Conservation (phyloP, 1,139 yeast genomes). For the Pichia sp. region DNA sequence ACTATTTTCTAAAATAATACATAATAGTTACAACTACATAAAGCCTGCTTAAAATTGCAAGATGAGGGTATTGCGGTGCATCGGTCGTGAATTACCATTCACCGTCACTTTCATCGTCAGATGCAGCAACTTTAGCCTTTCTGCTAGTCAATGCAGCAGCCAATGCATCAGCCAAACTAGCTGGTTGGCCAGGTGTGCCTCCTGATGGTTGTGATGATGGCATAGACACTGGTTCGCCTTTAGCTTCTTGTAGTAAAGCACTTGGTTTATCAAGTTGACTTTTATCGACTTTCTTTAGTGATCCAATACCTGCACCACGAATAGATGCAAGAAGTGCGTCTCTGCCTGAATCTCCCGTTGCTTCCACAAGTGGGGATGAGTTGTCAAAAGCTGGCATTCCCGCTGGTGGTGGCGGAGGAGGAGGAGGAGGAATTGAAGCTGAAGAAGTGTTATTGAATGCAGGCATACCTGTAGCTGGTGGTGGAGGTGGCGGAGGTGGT, state of each 20-base stretch:
- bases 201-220: constrained; percentile 24
- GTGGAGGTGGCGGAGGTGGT: constrained; percentile 28
- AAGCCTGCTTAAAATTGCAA: background rate
- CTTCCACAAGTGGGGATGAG: constrained; percentile 16
- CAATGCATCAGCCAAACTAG: constrained; percentile 41
- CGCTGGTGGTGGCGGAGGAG: constrained; percentile 22
- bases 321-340: constrained; percentile 87
- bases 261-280: constrained; percentile 75
- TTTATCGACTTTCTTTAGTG: constrained; percentile 73
- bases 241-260: constrained; percentile 62
- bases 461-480: constrained; percentile 28
- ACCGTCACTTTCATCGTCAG: constrained; percentile 82
- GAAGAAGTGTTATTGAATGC: too few relatives aligned
- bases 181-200: constrained; percentile 40
- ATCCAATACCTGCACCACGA: constrained; percentile 65
- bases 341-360: constrained; percentile 46
- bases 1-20: background rate
- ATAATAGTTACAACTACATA: background rate
- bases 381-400: constrained; percentile 14
- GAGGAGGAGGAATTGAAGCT: too few relatives aligned
- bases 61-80: constrained; percentile 34
- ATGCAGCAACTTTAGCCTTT: constrained; percentile 73
- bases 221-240: constrained; percentile 42
- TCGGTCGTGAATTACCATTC: constrained; percentile 37
- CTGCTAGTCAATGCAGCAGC: constrained; percentile 80